Evolutionary conservation across 129 eudicot genomes (phyloP), one percentile per base, ranked within the genome.

Genomic region (Flaveria bidentis): DNA sequence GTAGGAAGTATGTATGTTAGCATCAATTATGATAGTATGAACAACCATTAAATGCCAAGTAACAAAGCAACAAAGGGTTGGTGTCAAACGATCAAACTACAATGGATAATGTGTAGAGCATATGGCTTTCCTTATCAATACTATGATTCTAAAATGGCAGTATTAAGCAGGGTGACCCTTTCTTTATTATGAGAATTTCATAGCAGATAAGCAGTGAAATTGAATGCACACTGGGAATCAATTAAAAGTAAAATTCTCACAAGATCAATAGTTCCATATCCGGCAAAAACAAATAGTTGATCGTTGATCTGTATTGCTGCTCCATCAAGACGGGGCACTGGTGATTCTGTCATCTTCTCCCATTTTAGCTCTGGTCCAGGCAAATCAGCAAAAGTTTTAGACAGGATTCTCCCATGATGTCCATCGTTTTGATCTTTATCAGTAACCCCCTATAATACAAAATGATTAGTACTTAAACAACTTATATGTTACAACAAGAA

Each of bases 281-380:
- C 99, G 39, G 99, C 97, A 82, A 94, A 94, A 47, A 94, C 99
- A 67, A 68, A 94, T 50, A 94, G 86, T 55, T 82, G 87, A 77
- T 94, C 84, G 61, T 91, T 85, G 77, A 94, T 91, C 75, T 94
- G 99, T 30, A 94, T 75, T 11, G 99, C 96, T 46, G 97, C 96
- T 8, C 99, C 99, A 78, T 94, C 99, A 44, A 94, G 96, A 79
- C 97, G 99, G 15, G 94, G 92, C 70, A 91, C 97, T 0, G 99
- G 99, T 69, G 97, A 87, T 2, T 91, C 36, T 1, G 90, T 22
- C 96, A 91, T 91, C 83, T 91, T 78, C 78, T 94, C 97, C 99
- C 99, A 91, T 45, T 87, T n/a, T 45, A 91, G 77, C 81, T 84
- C 53, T 3, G 92, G 99, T 56, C 85, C 99, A 41, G 92, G 91